Evolutionary conservation across 305 asterid genomes (phyloP), one percentile per base, ranked within the genome.

Genomic region (Andrographis paniculata): DNA sequence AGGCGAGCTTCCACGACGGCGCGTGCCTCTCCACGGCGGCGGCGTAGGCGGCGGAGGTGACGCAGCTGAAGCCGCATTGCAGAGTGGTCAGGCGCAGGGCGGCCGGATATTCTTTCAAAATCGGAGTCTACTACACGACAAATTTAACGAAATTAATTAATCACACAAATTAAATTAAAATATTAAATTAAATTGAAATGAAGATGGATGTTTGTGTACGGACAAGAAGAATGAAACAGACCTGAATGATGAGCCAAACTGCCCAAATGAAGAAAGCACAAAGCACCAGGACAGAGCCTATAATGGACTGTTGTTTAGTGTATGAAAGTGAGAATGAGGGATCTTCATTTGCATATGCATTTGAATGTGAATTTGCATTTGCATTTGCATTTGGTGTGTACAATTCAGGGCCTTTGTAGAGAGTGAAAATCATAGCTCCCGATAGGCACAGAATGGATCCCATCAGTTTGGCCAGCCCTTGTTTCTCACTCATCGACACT

Each of bases 171-270:
- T 24, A 4, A 24, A 24, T 9, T 24, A 4, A 24, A 3, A 9
- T 9, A 24, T 3, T 24, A 9, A 24, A 4, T 9, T 3, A 24
- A 24, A 24, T 24, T 24, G 31, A 9, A 24, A 24, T 3, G 4
- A 9, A 24, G 4, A 24, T 3, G 31, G 20, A 3, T 6, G 17
- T 4, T 4, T 3, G 6, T 5, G 16, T 14, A 15, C 8, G 3
- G 18, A 3, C n/a, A 30, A 38, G 22, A 14, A 6, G n/a, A n/a
- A n/a, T n/a, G n/a, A 33, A 28, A 6, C 8, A 9, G 2, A 76
- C 84, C 84, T 79, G 89, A 65, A 71, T 39, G 21, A 69, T 56
- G 41, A 76, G 77, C 82, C 84, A 80, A 1, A 67, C 5, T 23
- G 78, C 61, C 78, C 80, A 76, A 21, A 64, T 24, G 1, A 72